A percentile compares a stretch with the other conserved stretches of the same genome.
These are phyloP conservation scores for Lachancea cidri DNA, from an alignment of 805 yeast species.

Conservation along the genomic window DNA sequence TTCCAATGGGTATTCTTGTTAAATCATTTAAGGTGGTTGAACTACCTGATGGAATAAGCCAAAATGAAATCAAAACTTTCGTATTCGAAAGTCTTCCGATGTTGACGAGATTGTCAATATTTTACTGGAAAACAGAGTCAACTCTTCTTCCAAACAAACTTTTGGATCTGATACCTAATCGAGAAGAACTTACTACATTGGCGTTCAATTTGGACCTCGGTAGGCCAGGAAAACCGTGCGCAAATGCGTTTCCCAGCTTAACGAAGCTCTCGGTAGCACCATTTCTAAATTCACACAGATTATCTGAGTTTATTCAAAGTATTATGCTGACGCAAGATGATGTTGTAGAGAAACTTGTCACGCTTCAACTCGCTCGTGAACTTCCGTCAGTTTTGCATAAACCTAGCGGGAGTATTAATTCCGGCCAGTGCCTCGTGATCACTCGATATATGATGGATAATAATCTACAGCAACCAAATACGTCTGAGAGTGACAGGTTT, in stretches of 20 bases:
- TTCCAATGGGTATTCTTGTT: slow-evolving; percentile 15
- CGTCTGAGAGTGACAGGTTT: slow-evolving; percentile 5
- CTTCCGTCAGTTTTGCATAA: slow-evolving; percentile 6
- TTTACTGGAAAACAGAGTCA: slow-evolving; percentile 34
- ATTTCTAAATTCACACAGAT: slow-evolving; percentile 27
- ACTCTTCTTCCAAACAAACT: slow-evolving; percentile 31
- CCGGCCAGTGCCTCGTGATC: slow-evolving; percentile 7
- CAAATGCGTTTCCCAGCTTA: slow-evolving; percentile 26
- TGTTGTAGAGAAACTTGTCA: slow-evolving; percentile 5
- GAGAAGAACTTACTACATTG: slow-evolving; percentile 23
- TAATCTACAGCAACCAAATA: slow-evolving; percentile 7
- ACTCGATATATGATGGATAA: slow-evolving; percentile 11
- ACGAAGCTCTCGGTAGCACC: slow-evolving; percentile 35
- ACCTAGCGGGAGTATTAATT: slow-evolving; percentile 1
- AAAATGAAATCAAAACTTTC: slow-evolving; percentile 32
- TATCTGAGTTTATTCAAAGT: slow-evolving; percentile 12
- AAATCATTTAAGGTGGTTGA: slow-evolving; percentile 31
- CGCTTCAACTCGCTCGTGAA: slow-evolving; percentile 9
- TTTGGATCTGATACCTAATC: slow-evolving; percentile 33
- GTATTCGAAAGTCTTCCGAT: slow-evolving; percentile 25
- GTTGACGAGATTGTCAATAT: slow-evolving; percentile 23
- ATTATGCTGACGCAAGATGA: slow-evolving; percentile 2
- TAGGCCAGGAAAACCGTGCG: slow-evolving; percentile 7
- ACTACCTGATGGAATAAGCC: slow-evolving; percentile 41
- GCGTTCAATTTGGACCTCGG: slow-evolving; percentile 32